Percentiles rank a stretch among this genome's conserved stretches.
These are phyloP conservation scores for Trypanosomatidae sp. DNA, from an alignment of 208 protist genomes.

Conservation along the genomic window DNA sequence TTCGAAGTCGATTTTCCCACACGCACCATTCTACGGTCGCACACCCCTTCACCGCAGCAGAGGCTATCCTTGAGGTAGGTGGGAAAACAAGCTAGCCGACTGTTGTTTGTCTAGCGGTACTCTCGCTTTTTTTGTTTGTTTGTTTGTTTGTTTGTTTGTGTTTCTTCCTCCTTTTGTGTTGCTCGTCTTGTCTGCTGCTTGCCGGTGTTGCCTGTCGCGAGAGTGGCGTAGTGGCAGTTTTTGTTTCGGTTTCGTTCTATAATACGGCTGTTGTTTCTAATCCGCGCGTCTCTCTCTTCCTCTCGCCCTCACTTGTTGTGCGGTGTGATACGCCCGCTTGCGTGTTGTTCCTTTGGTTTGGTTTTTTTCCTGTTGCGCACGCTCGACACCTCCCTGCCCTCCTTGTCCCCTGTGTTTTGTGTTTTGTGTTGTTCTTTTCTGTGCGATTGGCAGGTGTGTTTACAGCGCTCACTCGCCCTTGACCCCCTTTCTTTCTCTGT, in stretches of 20 bases:
- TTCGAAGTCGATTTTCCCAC: not conserved
- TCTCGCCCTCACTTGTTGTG: slow-evolving; percentile 1
- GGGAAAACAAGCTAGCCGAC: not conserved
- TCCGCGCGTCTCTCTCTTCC: not conserved
- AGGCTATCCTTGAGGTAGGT: not conserved
- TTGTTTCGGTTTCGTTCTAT: not conserved
- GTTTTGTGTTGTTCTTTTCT: not conserved
- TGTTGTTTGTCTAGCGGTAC: not conserved
- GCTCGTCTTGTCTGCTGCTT: not conserved
- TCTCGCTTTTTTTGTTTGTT: slow-evolving; percentile 5
- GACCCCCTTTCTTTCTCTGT: not conserved
- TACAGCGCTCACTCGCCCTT: not conserved
- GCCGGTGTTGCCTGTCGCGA: not conserved
- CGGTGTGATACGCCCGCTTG: not conserved
- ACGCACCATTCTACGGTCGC: not conserved
- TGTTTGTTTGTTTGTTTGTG: not conserved
- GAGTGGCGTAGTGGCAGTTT: not conserved
- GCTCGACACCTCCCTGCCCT: not conserved
- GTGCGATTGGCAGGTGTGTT: not conserved
- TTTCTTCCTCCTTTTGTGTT: not conserved
- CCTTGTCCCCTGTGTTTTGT: not conserved
- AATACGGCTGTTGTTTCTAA: not conserved
- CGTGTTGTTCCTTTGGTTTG: not conserved
- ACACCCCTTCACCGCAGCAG: not conserved
- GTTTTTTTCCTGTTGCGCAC: not conserved